Evolutionary conservation across 179 eudicot species (phyloP), one percentile per base, ranked within the genome.

Genomic region (Gypsophila paniculata): DNA sequence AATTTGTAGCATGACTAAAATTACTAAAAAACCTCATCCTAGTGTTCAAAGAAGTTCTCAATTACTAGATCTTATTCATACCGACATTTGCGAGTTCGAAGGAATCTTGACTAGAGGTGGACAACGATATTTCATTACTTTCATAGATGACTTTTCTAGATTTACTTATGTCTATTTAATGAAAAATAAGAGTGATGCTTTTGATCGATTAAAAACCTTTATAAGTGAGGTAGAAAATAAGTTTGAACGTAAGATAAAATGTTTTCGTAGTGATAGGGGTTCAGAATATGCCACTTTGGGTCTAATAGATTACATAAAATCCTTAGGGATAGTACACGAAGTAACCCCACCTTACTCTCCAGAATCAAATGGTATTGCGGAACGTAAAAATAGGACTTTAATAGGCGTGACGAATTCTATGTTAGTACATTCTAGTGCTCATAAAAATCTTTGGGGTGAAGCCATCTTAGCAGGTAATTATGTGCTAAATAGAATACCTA

Each of bases 181-280:
- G 64, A 60, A 60, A 25, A 22, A 23, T 3, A 60, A 60, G 32
- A 25, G 32, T 60, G 64, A 60, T 5, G 36, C 64, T 13, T 60
- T 60, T 60, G 64, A 60, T 25, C 25, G 29, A 25, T 60, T 60
- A 22, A 60, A 9, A 23, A 60, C 32, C 3, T 60, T 22, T 60
- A 23, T 22, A 7, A 25, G 8, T 1, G 32, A 60, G 38, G 64
- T 60, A 6, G 64, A 60, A 60, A 60, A 23, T 22, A 29, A 60
- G 8, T n/a, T 36, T 63, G 68, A 36, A 36, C n/a, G 44, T 13
- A 14, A n/a, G 18, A 63, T 63, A 26, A 63, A 63, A 38, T 22
- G 63, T 22, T 59, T 59, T 25, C 36, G 63, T 59, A 59, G 63
- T 59, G 63, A 59, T 59, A 59, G 63, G 25, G 63, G 38, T 8